These are phyloP conservation scores for Clitopilus hobsonii DNA, from an alignment of 768 basidiomycete genomes.

Conservation along the genomic window DNA sequence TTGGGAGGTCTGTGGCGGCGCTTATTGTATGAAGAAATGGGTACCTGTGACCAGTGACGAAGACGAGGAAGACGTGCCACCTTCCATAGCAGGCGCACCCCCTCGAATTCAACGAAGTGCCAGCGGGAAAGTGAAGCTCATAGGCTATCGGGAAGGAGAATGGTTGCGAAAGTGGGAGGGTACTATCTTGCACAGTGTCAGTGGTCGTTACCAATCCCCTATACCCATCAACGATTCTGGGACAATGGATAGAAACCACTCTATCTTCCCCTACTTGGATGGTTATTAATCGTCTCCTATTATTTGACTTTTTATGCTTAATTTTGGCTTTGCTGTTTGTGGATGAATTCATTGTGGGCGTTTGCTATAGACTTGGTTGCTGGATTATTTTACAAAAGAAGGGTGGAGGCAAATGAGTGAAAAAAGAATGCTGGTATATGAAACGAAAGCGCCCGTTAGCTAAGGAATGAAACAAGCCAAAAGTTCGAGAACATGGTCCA, in stretches of 20 bases:
- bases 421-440: neutral
- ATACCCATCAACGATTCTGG: slow-evolving; percentile 20
- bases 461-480: neutral
- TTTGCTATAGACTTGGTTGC: neutral
- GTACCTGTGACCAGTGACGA: neutral
- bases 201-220: slow-evolving; percentile 36
- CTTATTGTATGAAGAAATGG: slow-evolving; percentile 59
- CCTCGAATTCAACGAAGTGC: slow-evolving; percentile 24
- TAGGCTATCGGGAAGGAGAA: slow-evolving; percentile 66
- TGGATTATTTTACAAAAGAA: neutral
- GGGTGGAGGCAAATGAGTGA: neutral
- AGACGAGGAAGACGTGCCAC: neutral
- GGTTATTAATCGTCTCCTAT: slow-evolving; percentile 17
- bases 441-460: neutral
- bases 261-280: slow-evolving; percentile 16
- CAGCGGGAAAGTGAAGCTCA: slow-evolving; percentile 32
- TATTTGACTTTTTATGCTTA: neutral
- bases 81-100: slow-evolving; percentile 3
- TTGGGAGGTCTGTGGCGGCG: slow-evolving; percentile 75
- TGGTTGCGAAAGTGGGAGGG: slow-evolving; percentile 81
- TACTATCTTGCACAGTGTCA: slow-evolving; percentile 58
- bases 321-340: neutral
- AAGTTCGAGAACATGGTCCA: neutral
- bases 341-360: neutral
- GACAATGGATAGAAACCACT: neutral